Evolutionary conservation across 2,329 filamentous ascomycete species (phyloP), one percentile per base, ranked within the genome.

Genomic region (Bipolaris zeicola): DNA sequence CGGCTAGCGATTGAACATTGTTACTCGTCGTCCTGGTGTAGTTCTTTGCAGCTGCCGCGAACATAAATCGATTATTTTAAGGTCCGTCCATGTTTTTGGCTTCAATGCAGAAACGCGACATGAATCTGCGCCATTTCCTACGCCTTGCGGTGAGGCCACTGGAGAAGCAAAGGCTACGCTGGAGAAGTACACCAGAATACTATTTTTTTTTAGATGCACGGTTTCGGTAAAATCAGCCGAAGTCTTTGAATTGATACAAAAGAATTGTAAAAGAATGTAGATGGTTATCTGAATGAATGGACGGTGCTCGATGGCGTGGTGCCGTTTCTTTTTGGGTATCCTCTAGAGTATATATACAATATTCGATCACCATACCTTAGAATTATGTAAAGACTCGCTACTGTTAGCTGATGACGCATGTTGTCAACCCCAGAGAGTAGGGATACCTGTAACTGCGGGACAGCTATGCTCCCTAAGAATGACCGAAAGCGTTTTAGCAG

Each of bases 31-130:
- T 52, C 14, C n/a, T 3, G 34, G 34, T 37, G 34, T 37, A 16
- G 16, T 57, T 57, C n/a, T 52, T 57, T 7, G 55, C 49, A 13
- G 49, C 44, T n/a, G n/a, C n/a, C n/a, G n/a, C n/a, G n/a, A n/a
- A n/a, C n/a, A n/a, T n/a, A n/a, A n/a, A n/a, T n/a, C n/a, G n/a
- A n/a, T n/a, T n/a, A n/a, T 49, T 14, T 57, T 52, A 16, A 52
- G 55, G 6, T 49, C 36, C 13, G 41, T 52, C 43, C 55, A 57
- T 16, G 55, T 57, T 3, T 43, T 31, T 6, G 47, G 34, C 14
- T 24, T 16, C 20, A 50, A 18, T 39, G 38, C 1, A 14, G 1
- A 2, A 42, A 20, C 18, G 3, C 13, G 7, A 5, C 38, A 42
- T 18, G 38, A 42, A 24, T 42, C 38, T 2, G 38, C 38, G 10